phyloP scores from a whole-genome alignment of 2,329 filamentous ascomycete genomes.

The Colletotrichum tropicale region DNA sequence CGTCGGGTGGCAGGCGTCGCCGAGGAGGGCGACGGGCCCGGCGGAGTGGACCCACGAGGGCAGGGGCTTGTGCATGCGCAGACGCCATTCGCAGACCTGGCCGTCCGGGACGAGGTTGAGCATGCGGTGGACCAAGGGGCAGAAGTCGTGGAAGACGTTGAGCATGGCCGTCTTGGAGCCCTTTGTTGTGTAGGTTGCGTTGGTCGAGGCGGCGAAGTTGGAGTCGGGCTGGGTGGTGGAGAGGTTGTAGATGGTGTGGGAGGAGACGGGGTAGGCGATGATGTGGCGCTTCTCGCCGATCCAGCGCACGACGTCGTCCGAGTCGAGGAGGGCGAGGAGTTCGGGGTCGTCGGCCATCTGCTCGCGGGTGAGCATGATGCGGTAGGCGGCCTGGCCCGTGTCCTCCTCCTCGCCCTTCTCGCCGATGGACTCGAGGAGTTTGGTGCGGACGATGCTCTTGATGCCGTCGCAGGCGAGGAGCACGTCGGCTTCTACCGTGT shows the following conservation, averaged over 20 bases:
- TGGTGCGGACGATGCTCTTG: slow-evolving; percentile 54
- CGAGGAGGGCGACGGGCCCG: slow-evolving; percentile 61
- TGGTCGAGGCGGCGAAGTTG: slow-evolving; percentile 62
- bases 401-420: slow-evolving; percentile 63
- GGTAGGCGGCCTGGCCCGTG: slow-evolving; percentile 78
- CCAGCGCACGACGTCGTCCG: slow-evolving; percentile 74
- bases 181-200: slow-evolving; percentile 66
- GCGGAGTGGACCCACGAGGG: slow-evolving; percentile 56
- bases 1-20: slow-evolving; percentile 71
- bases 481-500: slow-evolving; percentile 57
- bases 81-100: slow-evolving; percentile 69
- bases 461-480: slow-evolving; percentile 61
- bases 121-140: slow-evolving; percentile 62
- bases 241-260: slow-evolving; percentile 69
- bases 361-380: slow-evolving; percentile 75
- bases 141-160: slow-evolving; percentile 65
- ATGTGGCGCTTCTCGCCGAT: slow-evolving; percentile 78
- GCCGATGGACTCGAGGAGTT: slow-evolving; percentile 59
- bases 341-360: slow-evolving; percentile 72
- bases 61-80: slow-evolving; percentile 62
- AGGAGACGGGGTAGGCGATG: slow-evolving; percentile 77
- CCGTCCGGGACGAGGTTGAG: slow-evolving; percentile 64
- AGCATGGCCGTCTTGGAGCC: slow-evolving; percentile 67
- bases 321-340: slow-evolving; percentile 69
- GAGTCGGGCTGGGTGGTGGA: slow-evolving; percentile 66